Evolutionary conservation across 176 grass and related monocot genomes (phyloP), one percentile per base, ranked within the genome.

Genomic region (Poa pratensis): DNA sequence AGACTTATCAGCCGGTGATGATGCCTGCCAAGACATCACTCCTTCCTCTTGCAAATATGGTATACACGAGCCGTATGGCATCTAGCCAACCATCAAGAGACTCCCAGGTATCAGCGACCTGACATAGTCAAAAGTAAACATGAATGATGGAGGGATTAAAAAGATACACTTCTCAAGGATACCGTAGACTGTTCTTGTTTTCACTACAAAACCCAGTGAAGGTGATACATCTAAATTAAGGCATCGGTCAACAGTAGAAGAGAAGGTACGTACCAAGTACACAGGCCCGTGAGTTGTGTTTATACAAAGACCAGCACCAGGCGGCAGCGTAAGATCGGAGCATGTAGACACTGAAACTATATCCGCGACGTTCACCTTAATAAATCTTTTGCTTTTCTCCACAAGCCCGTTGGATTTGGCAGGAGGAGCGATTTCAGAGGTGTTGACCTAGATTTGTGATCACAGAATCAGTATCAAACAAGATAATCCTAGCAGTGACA

Each of bases 61-160:
- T 95, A 80, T 95, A 92, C 67, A 95, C 88, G 11, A 95, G 84
- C 14, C 88, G 85, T 51, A 92, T 95, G 46, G 93, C 93, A 79
- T 95, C 93, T 9, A 92, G 70, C 93, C 93, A 95, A 34, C 90
- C 88, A 72, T 92, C 88, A 20, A 90, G 76, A 22, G 89, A 86
- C 15, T 95, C 93, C 93, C 90, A 90, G n/a, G 88, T 92, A 67
- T 95, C 93, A 28, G 93, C 93, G 75, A 92, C 93, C 93, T 95
- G 80, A 17, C 18, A 80, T 1, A 7, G 10, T 15, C 0, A 37
- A 16, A 67, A 51, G 3, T 0, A 20, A 37, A 77, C 20, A 76
- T 0, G n/a, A 5, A 58, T 18, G 28, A 5, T 58, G 1, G 50
- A 58, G 32, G 34, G 46, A 20, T 26, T 24, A 34, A 66, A 34